Conservation (phyloP, 805 yeast species). For the Helenozyma rhizophorensis region DNA sequence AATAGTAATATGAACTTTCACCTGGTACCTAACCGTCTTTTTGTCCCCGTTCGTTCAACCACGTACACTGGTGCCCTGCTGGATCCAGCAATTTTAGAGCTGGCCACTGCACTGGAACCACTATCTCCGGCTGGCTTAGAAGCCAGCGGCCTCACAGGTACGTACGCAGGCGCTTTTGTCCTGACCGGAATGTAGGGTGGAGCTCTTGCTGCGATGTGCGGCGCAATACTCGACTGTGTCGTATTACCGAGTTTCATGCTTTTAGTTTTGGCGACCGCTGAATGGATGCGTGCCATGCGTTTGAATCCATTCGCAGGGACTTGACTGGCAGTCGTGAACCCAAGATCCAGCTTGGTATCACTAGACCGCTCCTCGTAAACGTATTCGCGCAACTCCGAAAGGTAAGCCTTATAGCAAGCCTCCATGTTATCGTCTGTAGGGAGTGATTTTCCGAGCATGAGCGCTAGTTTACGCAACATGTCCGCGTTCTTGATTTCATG, state of each 20-base stretch:
- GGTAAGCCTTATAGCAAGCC: constrained; percentile 2
- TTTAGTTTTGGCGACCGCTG: not conserved
- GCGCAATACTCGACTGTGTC: no score
- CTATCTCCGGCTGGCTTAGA: no score
- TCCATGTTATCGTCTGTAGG: constrained; percentile 4
- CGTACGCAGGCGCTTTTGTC: no score
- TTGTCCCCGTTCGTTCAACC: constrained; percentile 20
- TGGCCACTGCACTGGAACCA: no score
- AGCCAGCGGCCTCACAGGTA: no score
- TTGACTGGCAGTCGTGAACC: constrained; percentile 6
- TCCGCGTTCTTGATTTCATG: constrained; percentile 16
- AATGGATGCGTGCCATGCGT: not conserved
- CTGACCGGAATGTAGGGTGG: constrained; percentile 10
- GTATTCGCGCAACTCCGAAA: constrained; percentile 3
- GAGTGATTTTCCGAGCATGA: constrained; percentile 7
- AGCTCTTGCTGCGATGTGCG: constrained; percentile 1
- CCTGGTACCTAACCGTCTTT: constrained; percentile 12
- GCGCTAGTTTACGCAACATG: constrained; percentile 17
- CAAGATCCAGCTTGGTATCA: constrained; percentile 1
- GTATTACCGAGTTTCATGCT: not conserved
- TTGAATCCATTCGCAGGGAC: not conserved
- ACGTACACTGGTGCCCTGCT: constrained; percentile 33
- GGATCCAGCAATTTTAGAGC: no score
- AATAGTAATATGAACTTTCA: constrained; percentile 36
- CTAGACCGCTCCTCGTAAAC: constrained; percentile 7